Base-by-base conservation (phyloP, 345 rosid genomes). In the Eucalyptus pauciflora region DNA sequence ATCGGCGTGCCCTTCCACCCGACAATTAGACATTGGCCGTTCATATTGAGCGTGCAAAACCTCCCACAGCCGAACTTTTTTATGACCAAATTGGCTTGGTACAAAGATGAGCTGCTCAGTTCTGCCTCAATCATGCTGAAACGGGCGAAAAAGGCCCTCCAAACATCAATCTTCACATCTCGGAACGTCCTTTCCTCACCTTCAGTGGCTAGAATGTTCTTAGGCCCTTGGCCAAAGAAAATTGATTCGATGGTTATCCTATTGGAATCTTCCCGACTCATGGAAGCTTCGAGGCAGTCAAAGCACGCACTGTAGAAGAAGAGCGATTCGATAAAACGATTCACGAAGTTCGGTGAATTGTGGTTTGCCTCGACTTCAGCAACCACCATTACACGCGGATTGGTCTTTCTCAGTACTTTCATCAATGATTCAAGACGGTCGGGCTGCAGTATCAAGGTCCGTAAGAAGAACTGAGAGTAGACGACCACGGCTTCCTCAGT, bases 1-100 rank as follows among this genome's bases (percentile, higher is more conserved):
- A 94, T 9, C 8, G 94, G 94, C 18, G 94, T 93, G 33, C 93
- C 94, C 88, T 95, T 94, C 96, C 96, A 95, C 7, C 94, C 93
- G 8, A 88, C 76, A 33, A 94, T 41, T 15, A 93, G 81, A 91
- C 91, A 88, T 52, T 91, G 90, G 31, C 92, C 94, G n/a, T 93
- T 92, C 90, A 85, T 20, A 9, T 88, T 67, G 14, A 92, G 86
- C 2, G 94, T 93, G 87, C 95, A 93, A 50, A 49, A 91, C 83
- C 81, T 93, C 90, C 93, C 91, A 41, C 90, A 86, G 3, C 88
- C 7, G 60, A 89, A 91, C 52, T 87, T 90, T 56, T 91, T 67
- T 20, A 88, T 81, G 54, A 94, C 79, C 62, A 94, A 88, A 20
- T 89, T 87, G 41, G 92, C 95, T 87, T 93, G 94, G 87, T 88